Evolutionary conservation across 1,139 yeast genomes (phyloP).

Genomic region (Yamadazyma jaroonii): DNA sequence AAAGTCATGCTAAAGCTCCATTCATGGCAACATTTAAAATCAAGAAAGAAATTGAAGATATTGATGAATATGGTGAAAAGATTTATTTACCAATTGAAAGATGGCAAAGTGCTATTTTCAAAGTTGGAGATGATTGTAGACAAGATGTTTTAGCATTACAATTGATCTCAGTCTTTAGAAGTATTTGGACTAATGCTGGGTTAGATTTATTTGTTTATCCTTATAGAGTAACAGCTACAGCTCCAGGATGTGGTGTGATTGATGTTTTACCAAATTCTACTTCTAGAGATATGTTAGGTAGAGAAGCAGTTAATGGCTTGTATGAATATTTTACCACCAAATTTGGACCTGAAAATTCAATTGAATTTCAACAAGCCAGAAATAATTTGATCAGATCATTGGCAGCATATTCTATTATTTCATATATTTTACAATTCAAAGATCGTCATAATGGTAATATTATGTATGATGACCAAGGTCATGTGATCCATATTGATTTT

Average conservation of each 20-base stretch:
- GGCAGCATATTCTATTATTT: slow-evolving; percentile 94
- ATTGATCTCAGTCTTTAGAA: slow-evolving; percentile 83
- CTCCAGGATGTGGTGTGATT: slow-evolving; percentile 98
- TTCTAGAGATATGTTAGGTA: slow-evolving; percentile 96
- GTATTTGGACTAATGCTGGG: slow-evolving; percentile 86
- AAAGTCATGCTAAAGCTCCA: slow-evolving; percentile 98
- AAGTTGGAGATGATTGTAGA: slow-evolving; percentile 98
- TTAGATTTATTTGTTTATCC: slow-evolving; percentile 91
- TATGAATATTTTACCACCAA: slow-evolving; percentile 90
- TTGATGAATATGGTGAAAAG: slow-evolving; percentile 43
- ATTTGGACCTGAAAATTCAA: slow-evolving; percentile 89
- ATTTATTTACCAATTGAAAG: slow-evolving; percentile 42
- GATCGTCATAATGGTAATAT: slow-evolving; percentile 99
- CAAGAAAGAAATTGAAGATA: slow-evolving; percentile 49
- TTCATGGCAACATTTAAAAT: slow-evolving; percentile 95
- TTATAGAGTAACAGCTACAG: slow-evolving; percentile 94
- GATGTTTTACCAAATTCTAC: slow-evolving; percentile 95
- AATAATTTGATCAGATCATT: slow-evolving; percentile 89
- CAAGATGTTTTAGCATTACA: slow-evolving; percentile 96
- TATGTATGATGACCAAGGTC: slow-evolving; percentile 96
- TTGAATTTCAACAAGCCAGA: slow-evolving; percentile 87
- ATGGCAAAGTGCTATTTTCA: slow-evolving; percentile 96
- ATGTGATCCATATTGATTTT: slow-evolving; percentile 92
- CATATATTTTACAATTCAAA: slow-evolving; percentile 89
- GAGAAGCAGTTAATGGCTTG: slow-evolving; percentile 97